A percentile compares a stretch with the other conserved stretches of the same genome.
phyloP scores from a whole-genome alignment of 805 yeast genomes.

The Ogataea methanolica region DNA sequence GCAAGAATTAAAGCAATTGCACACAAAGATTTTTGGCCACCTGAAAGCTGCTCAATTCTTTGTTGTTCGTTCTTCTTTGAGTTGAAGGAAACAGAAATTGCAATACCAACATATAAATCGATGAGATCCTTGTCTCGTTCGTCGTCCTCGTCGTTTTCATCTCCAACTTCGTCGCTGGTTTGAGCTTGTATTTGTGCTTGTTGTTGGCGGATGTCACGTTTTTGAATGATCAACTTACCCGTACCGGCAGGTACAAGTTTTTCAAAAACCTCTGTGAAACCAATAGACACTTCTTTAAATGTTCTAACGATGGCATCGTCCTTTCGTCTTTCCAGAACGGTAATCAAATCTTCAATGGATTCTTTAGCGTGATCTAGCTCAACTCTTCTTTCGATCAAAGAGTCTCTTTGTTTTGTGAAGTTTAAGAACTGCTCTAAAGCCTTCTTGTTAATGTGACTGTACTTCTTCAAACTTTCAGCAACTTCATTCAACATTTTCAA shows the following conservation, averaged over 20 bases:
- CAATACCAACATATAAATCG: constrained; percentile 72
- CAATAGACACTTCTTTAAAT: constrained; percentile 68
- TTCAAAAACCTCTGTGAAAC: constrained; percentile 72
- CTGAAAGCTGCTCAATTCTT: constrained; percentile 85
- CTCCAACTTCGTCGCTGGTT: constrained; percentile 5
- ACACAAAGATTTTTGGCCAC: constrained; percentile 96
- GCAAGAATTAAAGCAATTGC: constrained; percentile 93
- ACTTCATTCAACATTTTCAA: constrained; percentile 48
- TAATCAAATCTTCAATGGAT: constrained; percentile 70
- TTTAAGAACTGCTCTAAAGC: constrained; percentile 80
- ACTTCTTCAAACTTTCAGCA: constrained; percentile 54
- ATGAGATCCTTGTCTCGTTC: constrained; percentile 24
- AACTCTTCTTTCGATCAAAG: constrained; percentile 55
- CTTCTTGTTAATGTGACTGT: constrained; percentile 78
- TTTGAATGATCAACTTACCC: constrained; percentile 68
- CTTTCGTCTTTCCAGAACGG: constrained; percentile 68
- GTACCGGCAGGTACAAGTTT: constrained; percentile 78
- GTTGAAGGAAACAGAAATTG: constrained; percentile 86
- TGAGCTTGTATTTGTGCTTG: constrained; percentile 3
- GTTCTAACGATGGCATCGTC: constrained; percentile 77
- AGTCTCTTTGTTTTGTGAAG: constrained; percentile 69
- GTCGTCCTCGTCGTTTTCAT: constrained; percentile 15
- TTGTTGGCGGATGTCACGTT: constrained; percentile 22
- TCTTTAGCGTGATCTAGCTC: constrained; percentile 67
- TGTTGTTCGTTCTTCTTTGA: constrained; percentile 82